Evolutionary conservation across 371 early-diverging fungal species (phyloP).

Genomic region (Apophysomyces sp.): DNA sequence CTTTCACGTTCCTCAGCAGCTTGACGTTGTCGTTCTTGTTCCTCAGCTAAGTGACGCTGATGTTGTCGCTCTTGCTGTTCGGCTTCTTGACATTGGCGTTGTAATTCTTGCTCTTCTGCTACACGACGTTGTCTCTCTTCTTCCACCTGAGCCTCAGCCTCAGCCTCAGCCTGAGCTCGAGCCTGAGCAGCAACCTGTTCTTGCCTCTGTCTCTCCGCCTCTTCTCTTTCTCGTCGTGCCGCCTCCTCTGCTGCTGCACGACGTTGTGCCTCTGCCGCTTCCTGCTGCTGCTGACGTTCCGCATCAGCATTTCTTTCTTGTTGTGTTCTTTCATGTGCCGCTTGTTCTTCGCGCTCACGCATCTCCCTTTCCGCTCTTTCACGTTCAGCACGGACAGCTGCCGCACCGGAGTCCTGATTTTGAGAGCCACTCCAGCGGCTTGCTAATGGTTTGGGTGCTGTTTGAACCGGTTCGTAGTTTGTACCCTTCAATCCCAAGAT

Average conservation of each 20-base stretch:
- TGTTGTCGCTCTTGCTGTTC: constrained; percentile 28
- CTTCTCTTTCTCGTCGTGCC: constrained; percentile 17
- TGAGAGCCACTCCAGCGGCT: constrained; percentile 35
- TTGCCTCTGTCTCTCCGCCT: constrained; percentile 2
- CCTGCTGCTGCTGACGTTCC: constrained; percentile 15
- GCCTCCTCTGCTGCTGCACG: constrained; percentile 32
- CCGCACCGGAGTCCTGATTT: constrained; percentile 27
- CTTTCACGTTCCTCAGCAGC: constrained; percentile 17
- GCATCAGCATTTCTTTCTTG: constrained; percentile 18
- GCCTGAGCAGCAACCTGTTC: constrained; percentile 7
- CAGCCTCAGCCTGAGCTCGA: constrained; percentile 20
- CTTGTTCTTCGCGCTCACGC: constrained; percentile 52
- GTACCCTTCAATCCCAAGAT: constrained; percentile 25
- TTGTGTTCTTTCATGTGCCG: constrained; percentile 12
- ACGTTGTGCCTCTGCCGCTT: constrained; percentile 38
- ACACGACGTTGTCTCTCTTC: constrained; percentile 10
- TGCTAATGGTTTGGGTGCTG: constrained; percentile 43
- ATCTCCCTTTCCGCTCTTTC: constrained; percentile 51
- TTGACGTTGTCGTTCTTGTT: constrained; percentile 7
- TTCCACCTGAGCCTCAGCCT: constrained; percentile 14
- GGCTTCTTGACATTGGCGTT: neutral
- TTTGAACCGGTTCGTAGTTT: constrained; percentile 44
- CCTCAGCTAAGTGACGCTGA: constrained; percentile 24
- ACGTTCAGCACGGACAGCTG: constrained; percentile 48
- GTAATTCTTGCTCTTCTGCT: constrained; percentile 23